phyloP scores from a whole-genome alignment of 345 rosid species.

The Brassica napus region DNA sequence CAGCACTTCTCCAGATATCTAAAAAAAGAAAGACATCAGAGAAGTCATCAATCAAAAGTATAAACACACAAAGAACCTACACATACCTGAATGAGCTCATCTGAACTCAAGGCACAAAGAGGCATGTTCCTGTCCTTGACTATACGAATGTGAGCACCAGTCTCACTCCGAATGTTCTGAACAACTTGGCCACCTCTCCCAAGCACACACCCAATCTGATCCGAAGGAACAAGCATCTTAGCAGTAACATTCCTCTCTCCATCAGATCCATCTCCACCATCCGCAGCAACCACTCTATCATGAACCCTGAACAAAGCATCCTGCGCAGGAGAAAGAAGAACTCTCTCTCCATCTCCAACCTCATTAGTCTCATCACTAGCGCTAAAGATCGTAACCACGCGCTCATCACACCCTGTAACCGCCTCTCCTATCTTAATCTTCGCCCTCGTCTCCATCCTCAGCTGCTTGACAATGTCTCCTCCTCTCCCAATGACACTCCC shows the following conservation, averaged over 20 bases:
- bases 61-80: background rate
- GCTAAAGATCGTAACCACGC: conserved; percentile 89
- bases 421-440: conserved; percentile 87
- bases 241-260: conserved; percentile 63
- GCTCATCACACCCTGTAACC: conserved; percentile 77
- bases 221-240: conserved; percentile 88
- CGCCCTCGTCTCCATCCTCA: conserved; percentile 77
- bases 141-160: conserved; percentile 90
- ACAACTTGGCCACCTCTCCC: conserved; percentile 97
- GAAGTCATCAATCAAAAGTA: background rate
- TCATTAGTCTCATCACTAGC: conserved; percentile 79
- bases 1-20: conserved; percentile 84
- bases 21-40: background rate
- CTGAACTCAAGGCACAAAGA: conserved; percentile 74
- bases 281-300: conserved; percentile 75
- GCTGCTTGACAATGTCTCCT: conserved; percentile 91
- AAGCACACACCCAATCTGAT: conserved; percentile 95
- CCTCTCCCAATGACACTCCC: conserved; percentile 97
- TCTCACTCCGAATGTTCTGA: conserved; percentile 79
- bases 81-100: conserved; percentile 91
- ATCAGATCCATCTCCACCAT: conserved; percentile 65
- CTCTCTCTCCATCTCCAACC: conserved; percentile 55
- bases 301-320: conserved; percentile 91
- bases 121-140: conserved; percentile 90
- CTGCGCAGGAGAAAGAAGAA: conserved; percentile 81